Evolutionary conservation across 1,139 yeast genomes (phyloP).

Genomic region (Ogataea hybrid): DNA sequence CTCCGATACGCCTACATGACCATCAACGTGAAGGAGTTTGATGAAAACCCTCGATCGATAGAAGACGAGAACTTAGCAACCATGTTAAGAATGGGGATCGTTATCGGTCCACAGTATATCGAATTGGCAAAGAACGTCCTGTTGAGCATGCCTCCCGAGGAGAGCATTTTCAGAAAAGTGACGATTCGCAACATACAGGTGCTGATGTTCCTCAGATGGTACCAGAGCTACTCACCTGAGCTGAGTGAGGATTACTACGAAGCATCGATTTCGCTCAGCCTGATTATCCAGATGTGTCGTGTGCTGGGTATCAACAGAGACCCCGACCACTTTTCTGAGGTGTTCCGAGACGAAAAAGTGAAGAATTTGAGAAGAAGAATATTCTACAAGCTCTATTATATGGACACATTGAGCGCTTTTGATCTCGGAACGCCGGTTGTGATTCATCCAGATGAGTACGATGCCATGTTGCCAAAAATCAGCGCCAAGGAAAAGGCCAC

Average conservation of each 20-base stretch:
- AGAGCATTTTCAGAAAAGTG: slow-evolving; percentile 33
- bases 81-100: slow-evolving; percentile 25
- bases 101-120: slow-evolving; percentile 32
- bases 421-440: slow-evolving; percentile 43
- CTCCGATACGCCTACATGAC: slow-evolving; percentile 39
- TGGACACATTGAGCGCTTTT: slow-evolving; percentile 44
- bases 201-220: slow-evolving; percentile 45
- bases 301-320: slow-evolving; percentile 54
- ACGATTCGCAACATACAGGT: slow-evolving; percentile 48
- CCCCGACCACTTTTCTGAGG: slow-evolving; percentile 42
- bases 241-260: slow-evolving; percentile 50
- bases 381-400: slow-evolving; percentile 41
- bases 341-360: slow-evolving; percentile 27
- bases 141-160: slow-evolving; percentile 31
- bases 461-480: slow-evolving; percentile 35
- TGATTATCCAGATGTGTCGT: slow-evolving; percentile 52
- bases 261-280: slow-evolving; percentile 38
- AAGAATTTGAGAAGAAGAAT: slow-evolving; percentile 44
- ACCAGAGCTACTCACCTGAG: slow-evolving; percentile 50
- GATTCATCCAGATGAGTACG: slow-evolving; percentile 36
- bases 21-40: slow-evolving; percentile 27
- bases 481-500: slow-evolving; percentile 14
- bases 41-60: slow-evolving; percentile 22
- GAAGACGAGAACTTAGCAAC: slow-evolving; percentile 23
- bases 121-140: slow-evolving; percentile 38